These are phyloP conservation scores for Colletotrichum cordylinicola DNA, from an alignment of 2,329 filamentous ascomycete species.

Conservation along the genomic window DNA sequence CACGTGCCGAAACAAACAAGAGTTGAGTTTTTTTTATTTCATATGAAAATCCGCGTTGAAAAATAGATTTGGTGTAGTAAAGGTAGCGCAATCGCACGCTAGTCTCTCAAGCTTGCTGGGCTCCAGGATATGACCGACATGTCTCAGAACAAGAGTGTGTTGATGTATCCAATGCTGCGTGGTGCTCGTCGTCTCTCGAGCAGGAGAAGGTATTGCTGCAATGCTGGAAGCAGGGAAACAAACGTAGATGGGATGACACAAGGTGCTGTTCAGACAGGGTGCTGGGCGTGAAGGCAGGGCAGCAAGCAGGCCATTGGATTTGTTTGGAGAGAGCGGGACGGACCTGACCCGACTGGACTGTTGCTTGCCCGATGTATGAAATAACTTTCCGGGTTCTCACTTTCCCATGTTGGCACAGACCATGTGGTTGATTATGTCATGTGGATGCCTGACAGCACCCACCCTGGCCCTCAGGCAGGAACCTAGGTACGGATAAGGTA, in stretches of 20 bases:
- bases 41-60: background rate
- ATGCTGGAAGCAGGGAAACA: background rate
- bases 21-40: background rate
- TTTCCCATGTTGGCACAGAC: background rate
- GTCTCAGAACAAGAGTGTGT: background rate
- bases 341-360: background rate
- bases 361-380: background rate
- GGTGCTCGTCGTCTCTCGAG: background rate
- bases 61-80: background rate
- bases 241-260: slow-evolving; percentile 2
- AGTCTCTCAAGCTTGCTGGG: background rate
- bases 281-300: background rate
- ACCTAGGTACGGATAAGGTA: background rate
- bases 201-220: background rate
- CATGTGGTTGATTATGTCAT: background rate
- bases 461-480: background rate
- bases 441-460: background rate
- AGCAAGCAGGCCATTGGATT: background rate
- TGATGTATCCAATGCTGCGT: background rate
- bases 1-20: background rate
- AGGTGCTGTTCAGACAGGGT: background rate
- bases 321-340: background rate
- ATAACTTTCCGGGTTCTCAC: slow-evolving; percentile 18
- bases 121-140: background rate
- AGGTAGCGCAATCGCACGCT: background rate